A percentile compares a stretch with the other conserved stretches of the same genome.
phyloP scores from a whole-genome alignment of 768 basidiomycete species.

The Calocybe indica region DNA sequence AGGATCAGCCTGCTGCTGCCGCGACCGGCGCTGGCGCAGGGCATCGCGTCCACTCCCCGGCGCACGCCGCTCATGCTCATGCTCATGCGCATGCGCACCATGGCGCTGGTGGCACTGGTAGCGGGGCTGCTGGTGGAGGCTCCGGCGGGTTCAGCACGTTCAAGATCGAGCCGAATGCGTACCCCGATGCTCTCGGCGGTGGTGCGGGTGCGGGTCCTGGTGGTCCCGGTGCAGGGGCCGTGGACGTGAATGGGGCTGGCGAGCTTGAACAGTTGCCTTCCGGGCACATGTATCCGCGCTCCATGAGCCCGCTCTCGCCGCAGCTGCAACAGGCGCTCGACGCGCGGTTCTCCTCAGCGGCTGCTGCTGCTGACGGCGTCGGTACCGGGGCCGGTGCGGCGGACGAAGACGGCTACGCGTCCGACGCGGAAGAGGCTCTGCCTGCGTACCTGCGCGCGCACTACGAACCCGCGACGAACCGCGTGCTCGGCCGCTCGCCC shows the following conservation, averaged over 20 bases:
- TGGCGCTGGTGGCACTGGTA: neutral
- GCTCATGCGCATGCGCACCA: neutral
- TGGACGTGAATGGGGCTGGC: constrained; percentile 9
- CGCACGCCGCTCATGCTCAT: constrained; percentile 8
- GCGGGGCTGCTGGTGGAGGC: neutral
- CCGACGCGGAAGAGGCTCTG: constrained; percentile 37
- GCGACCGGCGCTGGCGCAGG: constrained; percentile 15
- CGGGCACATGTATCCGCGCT: neutral
- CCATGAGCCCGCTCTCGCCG: constrained; percentile 11
- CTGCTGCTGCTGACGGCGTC: no score
- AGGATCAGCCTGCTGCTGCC: constrained; percentile 24
- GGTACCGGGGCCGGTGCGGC: neutral
- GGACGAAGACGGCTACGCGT: constrained; percentile 32
- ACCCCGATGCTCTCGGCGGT: constrained; percentile 31
- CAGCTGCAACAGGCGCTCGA: neutral
- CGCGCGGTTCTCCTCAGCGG: no score
- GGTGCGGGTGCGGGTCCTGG: constrained; percentile 18
- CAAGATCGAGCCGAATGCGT: constrained; percentile 50
- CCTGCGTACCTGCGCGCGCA: constrained; percentile 48
- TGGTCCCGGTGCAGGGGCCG: constrained; percentile 9
- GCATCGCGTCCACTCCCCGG: constrained; percentile 13
- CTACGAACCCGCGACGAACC: constrained; percentile 50
- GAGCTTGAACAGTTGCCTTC: neutral
- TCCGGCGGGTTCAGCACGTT: constrained; percentile 49
- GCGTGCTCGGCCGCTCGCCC: constrained; percentile 66